These are phyloP conservation scores for Geotrichum klebahnii DNA, from an alignment of 1,139 yeast genomes.

Conservation along the genomic window DNA sequence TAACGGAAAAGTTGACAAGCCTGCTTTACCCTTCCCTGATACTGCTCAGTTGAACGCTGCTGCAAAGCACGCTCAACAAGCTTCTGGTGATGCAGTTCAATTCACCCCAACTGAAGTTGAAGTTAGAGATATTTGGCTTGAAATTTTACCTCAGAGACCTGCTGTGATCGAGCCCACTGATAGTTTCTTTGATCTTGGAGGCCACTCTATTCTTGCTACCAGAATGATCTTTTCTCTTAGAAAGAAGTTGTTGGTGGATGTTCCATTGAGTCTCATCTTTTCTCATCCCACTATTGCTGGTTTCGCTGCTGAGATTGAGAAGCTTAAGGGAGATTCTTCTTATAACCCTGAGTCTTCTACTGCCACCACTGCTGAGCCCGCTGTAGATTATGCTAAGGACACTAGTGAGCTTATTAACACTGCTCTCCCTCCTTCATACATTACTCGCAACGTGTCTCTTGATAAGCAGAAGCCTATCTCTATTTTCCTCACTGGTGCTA, in stretches of 20 bases:
- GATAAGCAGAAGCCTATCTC: slow-evolving; percentile 45
- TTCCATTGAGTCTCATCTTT: slow-evolving; percentile 87
- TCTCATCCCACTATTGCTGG: slow-evolving; percentile 78
- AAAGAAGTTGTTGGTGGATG: slow-evolving; percentile 67
- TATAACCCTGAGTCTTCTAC: slow-evolving; percentile 21
- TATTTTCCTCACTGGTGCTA: slow-evolving; percentile 89
- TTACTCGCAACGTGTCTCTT: slow-evolving; percentile 40
- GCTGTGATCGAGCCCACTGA: slow-evolving; percentile 71
- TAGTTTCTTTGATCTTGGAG: slow-evolving; percentile 95
- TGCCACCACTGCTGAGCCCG: slow-evolving; percentile 30
- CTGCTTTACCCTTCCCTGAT: slow-evolving; percentile 92
- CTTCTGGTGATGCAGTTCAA: slow-evolving; percentile 24
- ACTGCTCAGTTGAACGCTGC: slow-evolving; percentile 76
- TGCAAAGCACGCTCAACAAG: slow-evolving; percentile 39
- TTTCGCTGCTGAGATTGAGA: slow-evolving; percentile 71
- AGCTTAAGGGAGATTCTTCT: slow-evolving; percentile 46
- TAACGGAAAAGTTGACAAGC: slow-evolving; percentile 97
- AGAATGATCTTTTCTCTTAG: slow-evolving; percentile 92
- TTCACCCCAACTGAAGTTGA: slow-evolving; percentile 62
- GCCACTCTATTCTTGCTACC: slow-evolving; percentile 94
- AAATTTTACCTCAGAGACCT: slow-evolving; percentile 80
- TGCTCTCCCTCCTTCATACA: slow-evolving; percentile 44
- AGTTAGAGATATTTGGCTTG: slow-evolving; percentile 79
- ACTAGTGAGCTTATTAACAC: slow-evolving; percentile 55
- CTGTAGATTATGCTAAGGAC: slow-evolving; percentile 65